These are phyloP conservation scores for Corynascus novoguineensis DNA, from an alignment of 495 filamentous ascomycete genomes.

Conservation along the genomic window DNA sequence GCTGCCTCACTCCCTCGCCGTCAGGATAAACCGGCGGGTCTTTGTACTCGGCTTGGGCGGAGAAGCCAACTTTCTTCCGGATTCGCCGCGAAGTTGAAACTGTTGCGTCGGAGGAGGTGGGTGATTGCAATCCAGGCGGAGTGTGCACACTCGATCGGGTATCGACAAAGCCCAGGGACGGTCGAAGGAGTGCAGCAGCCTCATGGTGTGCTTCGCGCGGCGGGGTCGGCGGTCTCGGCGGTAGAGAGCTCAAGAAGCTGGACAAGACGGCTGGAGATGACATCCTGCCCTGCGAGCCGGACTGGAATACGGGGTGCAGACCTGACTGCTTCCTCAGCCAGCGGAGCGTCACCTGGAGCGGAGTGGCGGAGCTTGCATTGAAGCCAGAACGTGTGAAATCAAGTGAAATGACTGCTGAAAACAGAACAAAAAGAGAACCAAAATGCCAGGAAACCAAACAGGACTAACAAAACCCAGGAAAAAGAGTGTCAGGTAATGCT, in stretches of 20 bases:
- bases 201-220: slow-evolving; percentile 46
- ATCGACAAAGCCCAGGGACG: slow-evolving; percentile 29
- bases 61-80: slow-evolving; percentile 70
- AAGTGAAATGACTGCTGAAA: not conserved
- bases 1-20: slow-evolving; percentile 36
- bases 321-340: slow-evolving; percentile 15
- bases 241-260: slow-evolving; percentile 40
- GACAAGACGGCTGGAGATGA: slow-evolving; percentile 39
- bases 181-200: slow-evolving; percentile 19
- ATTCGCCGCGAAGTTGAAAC: slow-evolving; percentile 49
- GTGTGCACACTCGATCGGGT: slow-evolving; percentile 40
- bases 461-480: not conserved
- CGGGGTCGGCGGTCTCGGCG: slow-evolving; percentile 51
- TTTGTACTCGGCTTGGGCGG: slow-evolving; percentile 65
- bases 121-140: slow-evolving; percentile 43
- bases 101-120: slow-evolving; percentile 52
- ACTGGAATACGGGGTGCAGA: slow-evolving; percentile 7
- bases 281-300: slow-evolving; percentile 39
- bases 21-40: slow-evolving; percentile 49
- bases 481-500: slow-evolving; percentile 3
- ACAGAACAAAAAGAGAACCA: not conserved
- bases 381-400: not conserved
- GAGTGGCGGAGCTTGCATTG: slow-evolving; percentile 3
- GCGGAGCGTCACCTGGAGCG: slow-evolving; percentile 16
- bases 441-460: not conserved